A percentile compares a stretch with the other conserved stretches of the same genome.
Conservation (phyloP, 2,329 filamentous ascomycete species). For the Xylaria sp. region DNA sequence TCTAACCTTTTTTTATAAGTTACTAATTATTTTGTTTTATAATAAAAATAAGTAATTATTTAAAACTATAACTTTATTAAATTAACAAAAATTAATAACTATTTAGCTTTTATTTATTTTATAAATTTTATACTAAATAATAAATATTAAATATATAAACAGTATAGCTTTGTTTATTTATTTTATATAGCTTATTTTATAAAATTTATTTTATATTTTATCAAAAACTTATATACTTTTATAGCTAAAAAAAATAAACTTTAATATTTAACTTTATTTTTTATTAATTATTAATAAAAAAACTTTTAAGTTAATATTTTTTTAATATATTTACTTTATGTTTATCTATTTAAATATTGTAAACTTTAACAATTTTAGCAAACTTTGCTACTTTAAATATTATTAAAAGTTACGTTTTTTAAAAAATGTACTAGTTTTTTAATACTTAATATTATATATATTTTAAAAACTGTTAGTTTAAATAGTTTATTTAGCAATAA, state of each 20-base stretch:
- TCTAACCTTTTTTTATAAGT: background rate
- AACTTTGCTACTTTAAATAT: no score
- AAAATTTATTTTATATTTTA: background rate
- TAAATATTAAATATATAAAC: background rate
- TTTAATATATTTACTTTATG: background rate
- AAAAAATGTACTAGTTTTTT: no score
- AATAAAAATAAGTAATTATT: constrained; percentile 1
- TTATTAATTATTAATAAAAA: background rate
- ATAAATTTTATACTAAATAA: background rate
- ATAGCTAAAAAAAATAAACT: background rate
- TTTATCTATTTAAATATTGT: background rate
- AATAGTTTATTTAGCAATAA: no score
- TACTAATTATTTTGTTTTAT: constrained; percentile 1
- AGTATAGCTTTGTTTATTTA: background rate
- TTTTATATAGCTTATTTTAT: background rate
- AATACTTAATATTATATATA: no score
- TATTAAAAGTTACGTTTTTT: no score
- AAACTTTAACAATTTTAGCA: no score
- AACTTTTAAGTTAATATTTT: background rate
- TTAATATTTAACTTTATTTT: background rate
- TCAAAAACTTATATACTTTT: background rate
- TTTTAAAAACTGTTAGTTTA: no score
- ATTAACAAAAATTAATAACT: background rate
- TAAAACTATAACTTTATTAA: background rate
- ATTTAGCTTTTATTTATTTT: background rate